phyloP scores from a whole-genome alignment of 2,329 filamentous ascomycete genomes.

The Tolypocladium tropicale region DNA sequence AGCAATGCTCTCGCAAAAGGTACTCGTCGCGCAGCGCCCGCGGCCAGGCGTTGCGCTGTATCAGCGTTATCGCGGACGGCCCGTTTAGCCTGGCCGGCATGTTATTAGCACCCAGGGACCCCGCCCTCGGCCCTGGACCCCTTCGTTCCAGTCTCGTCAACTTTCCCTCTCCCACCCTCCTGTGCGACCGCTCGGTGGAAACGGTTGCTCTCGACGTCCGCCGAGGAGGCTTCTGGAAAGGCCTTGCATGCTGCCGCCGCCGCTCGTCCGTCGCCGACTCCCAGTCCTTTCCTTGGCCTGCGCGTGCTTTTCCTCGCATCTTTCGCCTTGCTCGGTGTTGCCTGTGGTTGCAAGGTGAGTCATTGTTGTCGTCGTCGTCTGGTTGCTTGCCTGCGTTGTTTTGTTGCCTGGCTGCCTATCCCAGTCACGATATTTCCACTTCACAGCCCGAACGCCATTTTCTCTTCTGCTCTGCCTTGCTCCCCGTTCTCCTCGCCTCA shows the following conservation, averaged over 20 bases:
- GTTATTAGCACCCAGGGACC: conserved; percentile 1
- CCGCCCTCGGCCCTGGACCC: conserved; percentile 1
- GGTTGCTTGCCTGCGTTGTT: conserved; percentile 1
- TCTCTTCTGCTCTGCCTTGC: background rate
- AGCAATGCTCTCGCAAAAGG: too few relatives aligned
- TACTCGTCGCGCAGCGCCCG: background rate
- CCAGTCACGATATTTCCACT: conserved; percentile 1
- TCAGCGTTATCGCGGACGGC: background rate
- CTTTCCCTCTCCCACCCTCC: background rate
- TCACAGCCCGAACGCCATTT: conserved; percentile 1
- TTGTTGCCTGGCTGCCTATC: conserved; percentile 3
- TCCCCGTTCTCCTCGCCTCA: background rate
- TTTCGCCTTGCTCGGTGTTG: background rate
- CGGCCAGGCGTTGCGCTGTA: background rate
- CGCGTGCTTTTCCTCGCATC: background rate
- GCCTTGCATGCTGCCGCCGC: background rate
- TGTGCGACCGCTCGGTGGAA: background rate
- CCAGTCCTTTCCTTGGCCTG: background rate
- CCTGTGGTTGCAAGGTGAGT: conserved; percentile 6
- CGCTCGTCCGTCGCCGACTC: background rate
- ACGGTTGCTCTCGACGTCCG: background rate
- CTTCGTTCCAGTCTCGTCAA: background rate
- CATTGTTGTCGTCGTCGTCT: conserved; percentile 4
- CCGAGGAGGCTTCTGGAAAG: background rate
- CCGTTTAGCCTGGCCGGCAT: background rate